A percentile compares a stretch with the other conserved stretches of the same genome.
Conservation (phyloP, 1,284 basidiomycete genomes). For the Lentinus polychrous region DNA sequence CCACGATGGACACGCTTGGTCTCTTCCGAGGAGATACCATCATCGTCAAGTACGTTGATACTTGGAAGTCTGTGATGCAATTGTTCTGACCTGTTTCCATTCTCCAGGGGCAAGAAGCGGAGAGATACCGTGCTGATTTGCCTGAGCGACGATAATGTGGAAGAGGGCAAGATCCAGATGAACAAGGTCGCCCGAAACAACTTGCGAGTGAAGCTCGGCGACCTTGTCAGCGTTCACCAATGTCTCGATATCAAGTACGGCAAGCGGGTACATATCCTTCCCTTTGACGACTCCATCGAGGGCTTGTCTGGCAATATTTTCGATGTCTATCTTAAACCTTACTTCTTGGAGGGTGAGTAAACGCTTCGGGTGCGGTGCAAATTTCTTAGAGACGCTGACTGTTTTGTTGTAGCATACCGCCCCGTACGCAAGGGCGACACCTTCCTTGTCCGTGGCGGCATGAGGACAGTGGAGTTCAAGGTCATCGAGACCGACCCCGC, state of each 20-base stretch:
- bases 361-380: neutral
- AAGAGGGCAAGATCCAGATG: conserved; percentile 96
- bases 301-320: conserved; percentile 98
- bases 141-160: conserved; percentile 91
- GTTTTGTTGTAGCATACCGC: conserved; percentile 66
- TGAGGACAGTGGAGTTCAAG: conserved; percentile 99
- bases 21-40: conserved; percentile 96
- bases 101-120: conserved; percentile 90
- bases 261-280: conserved; percentile 94
- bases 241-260: conserved; percentile 99
- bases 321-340: conserved; percentile 98
- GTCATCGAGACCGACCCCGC: conserved; percentile 93
- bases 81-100: conserved; percentile 6
- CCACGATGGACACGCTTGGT: conserved; percentile 92
- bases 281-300: conserved; percentile 98
- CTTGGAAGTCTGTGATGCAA: neutral
- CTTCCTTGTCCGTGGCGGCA: conserved; percentile 97
- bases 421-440: conserved; percentile 96
- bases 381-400: conserved; percentile 3
- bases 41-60: conserved; percentile 66
- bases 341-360: conserved; percentile 89
- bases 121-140: conserved; percentile 95
- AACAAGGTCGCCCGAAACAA: conserved; percentile 99
- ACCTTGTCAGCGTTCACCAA: conserved; percentile 92
- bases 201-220: conserved; percentile 94